Evolutionary conservation across 1,139 yeast genomes (phyloP).

Genomic region (Diutina siamensis): DNA sequence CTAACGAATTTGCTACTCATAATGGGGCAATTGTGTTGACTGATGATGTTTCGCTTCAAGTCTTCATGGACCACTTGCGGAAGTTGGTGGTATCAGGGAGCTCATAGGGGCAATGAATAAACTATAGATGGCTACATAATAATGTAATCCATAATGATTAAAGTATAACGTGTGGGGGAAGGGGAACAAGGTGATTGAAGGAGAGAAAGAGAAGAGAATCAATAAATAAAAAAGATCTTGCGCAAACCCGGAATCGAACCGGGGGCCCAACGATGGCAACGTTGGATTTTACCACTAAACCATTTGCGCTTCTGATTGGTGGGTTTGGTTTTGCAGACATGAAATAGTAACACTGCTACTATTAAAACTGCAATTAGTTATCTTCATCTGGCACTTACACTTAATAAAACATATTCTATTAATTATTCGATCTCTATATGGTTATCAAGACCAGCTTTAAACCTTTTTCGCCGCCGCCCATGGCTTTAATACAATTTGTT

Average conservation of each 20-base stretch:
- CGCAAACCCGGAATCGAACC: neutral
- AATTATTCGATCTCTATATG: too few relatives aligned
- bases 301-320: neutral
- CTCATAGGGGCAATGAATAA: neutral
- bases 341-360: too few relatives aligned
- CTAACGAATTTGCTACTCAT: conserved; percentile 34
- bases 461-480: too few relatives aligned
- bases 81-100: conserved; percentile 49
- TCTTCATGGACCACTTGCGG: conserved; percentile 82
- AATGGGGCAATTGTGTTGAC: conserved; percentile 79
- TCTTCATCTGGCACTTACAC: too few relatives aligned
- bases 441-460: too few relatives aligned
- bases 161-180: too few relatives aligned
- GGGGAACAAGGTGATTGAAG: neutral
- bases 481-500: too few relatives aligned
- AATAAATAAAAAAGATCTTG: neutral
- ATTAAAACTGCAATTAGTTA: too few relatives aligned
- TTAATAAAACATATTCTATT: too few relatives aligned
- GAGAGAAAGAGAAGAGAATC: too few relatives aligned
- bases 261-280: neutral
- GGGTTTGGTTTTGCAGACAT: neutral
- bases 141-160: too few relatives aligned
- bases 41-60: conserved; percentile 88
- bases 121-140: neutral
- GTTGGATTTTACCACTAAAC: neutral